These are phyloP conservation scores for Uncinocarpus reesii DNA, from an alignment of 2,329 filamentous ascomycete genomes.

Conservation along the genomic window DNA sequence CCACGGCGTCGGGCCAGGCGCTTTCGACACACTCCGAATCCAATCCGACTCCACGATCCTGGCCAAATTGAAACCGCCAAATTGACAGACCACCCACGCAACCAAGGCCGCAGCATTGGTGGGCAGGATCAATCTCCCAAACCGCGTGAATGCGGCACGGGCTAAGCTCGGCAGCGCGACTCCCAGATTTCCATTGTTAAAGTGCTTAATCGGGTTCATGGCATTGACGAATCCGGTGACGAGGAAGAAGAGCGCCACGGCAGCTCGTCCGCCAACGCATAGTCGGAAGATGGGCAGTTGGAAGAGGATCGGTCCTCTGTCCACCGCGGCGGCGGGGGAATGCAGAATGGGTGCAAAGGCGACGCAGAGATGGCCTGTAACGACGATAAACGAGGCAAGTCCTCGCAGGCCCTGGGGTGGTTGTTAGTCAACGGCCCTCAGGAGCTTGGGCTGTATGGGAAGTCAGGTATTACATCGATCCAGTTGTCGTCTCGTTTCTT, in stretches of 20 bases:
- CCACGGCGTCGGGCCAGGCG: slow-evolving; percentile 16
- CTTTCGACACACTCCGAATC: slow-evolving; percentile 17
- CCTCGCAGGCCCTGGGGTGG: slow-evolving; percentile 27
- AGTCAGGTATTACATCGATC: slow-evolving; percentile 17
- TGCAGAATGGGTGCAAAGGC: slow-evolving; percentile 34
- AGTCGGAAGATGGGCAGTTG: slow-evolving; percentile 24
- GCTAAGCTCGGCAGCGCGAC: slow-evolving; percentile 19
- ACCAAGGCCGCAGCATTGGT: slow-evolving; percentile 19
- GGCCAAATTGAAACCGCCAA: slow-evolving; percentile 20
- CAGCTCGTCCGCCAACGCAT: slow-evolving; percentile 19
- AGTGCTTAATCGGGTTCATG: slow-evolving; percentile 20
- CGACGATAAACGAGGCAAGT: slow-evolving; percentile 35
- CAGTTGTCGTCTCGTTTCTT: slow-evolving; percentile 19
- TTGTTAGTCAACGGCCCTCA: neutral
- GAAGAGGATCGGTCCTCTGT: slow-evolving; percentile 18
- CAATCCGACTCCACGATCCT: slow-evolving; percentile 19
- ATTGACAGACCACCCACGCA: slow-evolving; percentile 20
- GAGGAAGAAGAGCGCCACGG: slow-evolving; percentile 24
- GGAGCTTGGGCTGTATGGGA: neutral
- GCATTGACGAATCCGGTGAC: slow-evolving; percentile 25
- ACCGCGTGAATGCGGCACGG: slow-evolving; percentile 17
- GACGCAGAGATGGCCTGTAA: slow-evolving; percentile 34
- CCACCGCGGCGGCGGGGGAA: slow-evolving; percentile 22
- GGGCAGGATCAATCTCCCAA: slow-evolving; percentile 20
- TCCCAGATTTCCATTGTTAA: slow-evolving; percentile 17